Percentiles rank a stretch among this genome's conserved stretches.
Evolutionary conservation across 805 yeast genomes (phyloP).

Genomic region (Komagataella pastoris): DNA sequence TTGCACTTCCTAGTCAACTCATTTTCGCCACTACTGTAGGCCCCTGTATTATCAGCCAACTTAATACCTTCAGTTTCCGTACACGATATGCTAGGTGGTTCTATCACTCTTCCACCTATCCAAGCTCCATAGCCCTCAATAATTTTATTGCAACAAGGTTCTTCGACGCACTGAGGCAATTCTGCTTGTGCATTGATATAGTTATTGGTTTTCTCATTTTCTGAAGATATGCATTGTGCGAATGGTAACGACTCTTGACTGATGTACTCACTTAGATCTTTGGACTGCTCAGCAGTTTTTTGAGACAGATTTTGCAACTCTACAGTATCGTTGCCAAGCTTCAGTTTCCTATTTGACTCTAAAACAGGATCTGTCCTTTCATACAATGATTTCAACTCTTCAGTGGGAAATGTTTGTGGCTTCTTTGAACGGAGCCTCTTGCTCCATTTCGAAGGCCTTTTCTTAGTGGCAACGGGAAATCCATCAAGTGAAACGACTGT

Average conservation of each 20-base stretch:
- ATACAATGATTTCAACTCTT: background rate
- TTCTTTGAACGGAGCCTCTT: background rate
- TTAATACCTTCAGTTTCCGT: background rate
- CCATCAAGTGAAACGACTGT: background rate
- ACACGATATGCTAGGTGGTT: background rate
- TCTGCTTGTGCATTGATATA: too few species aligned
- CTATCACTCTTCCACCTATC: slow-evolving; percentile 16
- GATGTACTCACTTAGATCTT: too few species aligned
- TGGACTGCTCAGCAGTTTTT: too few species aligned
- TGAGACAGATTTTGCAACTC: too few species aligned
- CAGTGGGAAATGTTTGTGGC: background rate
- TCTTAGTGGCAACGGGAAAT: slow-evolving; percentile 20
- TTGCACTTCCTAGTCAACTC: background rate
- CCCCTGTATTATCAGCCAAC: background rate
- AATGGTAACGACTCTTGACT: too few species aligned
- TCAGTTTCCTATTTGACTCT: too few species aligned
- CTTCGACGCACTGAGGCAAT: background rate
- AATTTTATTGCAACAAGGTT: background rate
- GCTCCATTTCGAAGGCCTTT: slow-evolving; percentile 33
- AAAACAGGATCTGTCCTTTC: too few species aligned
- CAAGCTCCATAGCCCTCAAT: slow-evolving; percentile 22
- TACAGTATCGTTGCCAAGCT: too few species aligned
- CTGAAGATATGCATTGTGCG: too few species aligned
- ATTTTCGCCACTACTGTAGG: background rate
- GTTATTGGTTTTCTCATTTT: too few species aligned